Percentiles rank a stretch among this genome's conserved stretches.
Evolutionary conservation across 2,329 filamentous ascomycete genomes (phyloP).

Genomic region (Penicillium nordicum): DNA sequence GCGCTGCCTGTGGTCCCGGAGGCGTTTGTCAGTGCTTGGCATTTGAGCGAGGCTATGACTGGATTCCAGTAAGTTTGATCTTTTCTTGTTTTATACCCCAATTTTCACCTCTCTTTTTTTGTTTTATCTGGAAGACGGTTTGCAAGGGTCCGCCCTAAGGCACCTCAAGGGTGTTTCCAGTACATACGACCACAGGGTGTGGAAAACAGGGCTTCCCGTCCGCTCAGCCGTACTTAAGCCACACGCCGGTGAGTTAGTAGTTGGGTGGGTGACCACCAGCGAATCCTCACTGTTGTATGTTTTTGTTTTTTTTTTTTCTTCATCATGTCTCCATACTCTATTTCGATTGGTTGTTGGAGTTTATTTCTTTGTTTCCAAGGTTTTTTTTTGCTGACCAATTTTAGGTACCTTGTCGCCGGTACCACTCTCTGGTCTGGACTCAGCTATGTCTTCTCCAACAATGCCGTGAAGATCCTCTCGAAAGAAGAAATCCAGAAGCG

Average conservation of each 20-base stretch:
- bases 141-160: constrained; percentile 13
- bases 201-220: constrained; percentile 50
- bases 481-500: constrained; percentile 42
- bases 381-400: constrained; percentile 3
- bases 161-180: background rate
- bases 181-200: constrained; percentile 48
- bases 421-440: constrained; percentile 93
- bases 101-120: background rate
- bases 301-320: constrained; percentile 21
- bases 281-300: constrained; percentile 48
- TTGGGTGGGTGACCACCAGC: constrained; percentile 50
- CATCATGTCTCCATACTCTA: background rate
- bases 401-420: constrained; percentile 74
- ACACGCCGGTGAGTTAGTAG: constrained; percentile 48
- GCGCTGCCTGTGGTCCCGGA: constrained; percentile 68
- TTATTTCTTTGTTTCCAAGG: background rate
- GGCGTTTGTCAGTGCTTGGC: constrained; percentile 52
- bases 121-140: background rate
- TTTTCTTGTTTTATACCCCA: background rate
- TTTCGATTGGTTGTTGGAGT: background rate
- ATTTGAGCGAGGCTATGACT: constrained; percentile 60
- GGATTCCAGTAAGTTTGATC: constrained; percentile 44
- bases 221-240: constrained; percentile 50
- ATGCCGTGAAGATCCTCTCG: constrained; percentile 81
- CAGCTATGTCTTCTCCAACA: constrained; percentile 86